Evolutionary conservation across 345 rosid genomes (phyloP).

Genomic region (Aquilaria sinensis): DNA sequence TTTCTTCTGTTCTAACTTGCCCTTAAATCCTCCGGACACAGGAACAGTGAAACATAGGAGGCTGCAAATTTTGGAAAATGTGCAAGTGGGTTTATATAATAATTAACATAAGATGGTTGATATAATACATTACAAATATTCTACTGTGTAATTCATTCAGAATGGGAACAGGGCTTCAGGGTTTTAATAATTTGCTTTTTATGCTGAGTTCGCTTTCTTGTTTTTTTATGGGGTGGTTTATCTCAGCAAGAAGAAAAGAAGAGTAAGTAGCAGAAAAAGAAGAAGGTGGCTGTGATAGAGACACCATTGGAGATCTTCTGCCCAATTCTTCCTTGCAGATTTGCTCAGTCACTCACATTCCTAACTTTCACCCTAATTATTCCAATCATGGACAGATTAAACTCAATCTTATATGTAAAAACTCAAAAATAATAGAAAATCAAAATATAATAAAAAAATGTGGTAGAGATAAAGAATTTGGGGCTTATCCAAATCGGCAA

Average conservation of each 20-base stretch:
- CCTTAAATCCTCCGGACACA: not conserved
- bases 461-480: not conserved
- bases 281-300: conserved; percentile 7
- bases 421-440: not conserved
- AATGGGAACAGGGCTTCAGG: not conserved
- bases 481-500: not conserved
- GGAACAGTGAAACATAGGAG: conserved; percentile 12
- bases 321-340: not conserved
- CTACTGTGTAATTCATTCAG: not conserved
- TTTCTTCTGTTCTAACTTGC: conserved; percentile 4
- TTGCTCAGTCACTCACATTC: conserved; percentile 22
- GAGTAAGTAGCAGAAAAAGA: not conserved
- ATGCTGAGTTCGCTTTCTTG: too few species aligned
- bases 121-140: conserved; percentile 7
- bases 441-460: not conserved
- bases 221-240: conserved; percentile 4
- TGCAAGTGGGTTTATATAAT: conserved; percentile 25
- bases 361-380: conserved; percentile 26
- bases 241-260: conserved; percentile 15
- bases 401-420: conserved; percentile 1
- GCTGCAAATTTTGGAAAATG: conserved; percentile 19
- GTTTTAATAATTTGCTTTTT: not conserved
- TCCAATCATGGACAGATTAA: conserved; percentile 6
- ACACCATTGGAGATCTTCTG: not conserved
- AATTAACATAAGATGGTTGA: conserved; percentile 4